These are phyloP conservation scores for Melanopsichium pennsylvanicum DNA, from an alignment of 1,284 basidiomycete genomes.

Conservation along the genomic window DNA sequence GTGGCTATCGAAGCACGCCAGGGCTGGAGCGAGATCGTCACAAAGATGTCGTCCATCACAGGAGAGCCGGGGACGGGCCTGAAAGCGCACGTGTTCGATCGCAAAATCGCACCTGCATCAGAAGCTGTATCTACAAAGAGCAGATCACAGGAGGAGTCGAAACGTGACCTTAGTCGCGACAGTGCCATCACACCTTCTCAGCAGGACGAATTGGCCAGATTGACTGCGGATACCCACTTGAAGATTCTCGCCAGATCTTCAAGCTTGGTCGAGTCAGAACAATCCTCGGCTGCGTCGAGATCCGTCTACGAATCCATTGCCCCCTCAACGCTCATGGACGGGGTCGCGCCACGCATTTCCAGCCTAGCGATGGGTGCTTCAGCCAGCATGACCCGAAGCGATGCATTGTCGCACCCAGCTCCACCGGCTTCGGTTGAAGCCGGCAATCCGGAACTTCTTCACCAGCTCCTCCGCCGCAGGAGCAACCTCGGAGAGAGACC, in stretches of 20 bases:
- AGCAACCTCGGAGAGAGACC: constrained; percentile 32
- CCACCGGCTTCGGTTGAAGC: constrained; percentile 50
- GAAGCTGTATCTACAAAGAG: not conserved
- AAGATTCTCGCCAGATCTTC: constrained; percentile 33
- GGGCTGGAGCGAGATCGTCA: constrained; percentile 55
- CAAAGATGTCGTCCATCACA: constrained; percentile 34
- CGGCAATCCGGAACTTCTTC: constrained; percentile 40
- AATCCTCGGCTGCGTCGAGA: constrained; percentile 18
- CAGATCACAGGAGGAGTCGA: not conserved
- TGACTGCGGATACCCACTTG: constrained; percentile 8
- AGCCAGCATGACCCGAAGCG: constrained; percentile 32
- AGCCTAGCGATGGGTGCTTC: constrained; percentile 12
- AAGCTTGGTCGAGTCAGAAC: constrained; percentile 31
- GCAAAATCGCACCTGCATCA: constrained; percentile 2
- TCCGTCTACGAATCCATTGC: constrained; percentile 20
- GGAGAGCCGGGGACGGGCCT: constrained; percentile 11
- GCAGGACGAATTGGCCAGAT: constrained; percentile 3
- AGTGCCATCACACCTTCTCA: not conserved
- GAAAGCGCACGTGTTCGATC: constrained; percentile 17
- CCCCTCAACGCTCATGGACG: constrained; percentile 17
- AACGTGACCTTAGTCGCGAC: not conserved
- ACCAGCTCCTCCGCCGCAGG: constrained; percentile 49
- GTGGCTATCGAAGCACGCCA: constrained; percentile 48
- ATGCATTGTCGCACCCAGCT: constrained; percentile 45
- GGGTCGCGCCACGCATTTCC: constrained; percentile 20